These are phyloP conservation scores for Xylaria digitata DNA, from an alignment of 2,329 filamentous ascomycete genomes.

Conservation along the genomic window DNA sequence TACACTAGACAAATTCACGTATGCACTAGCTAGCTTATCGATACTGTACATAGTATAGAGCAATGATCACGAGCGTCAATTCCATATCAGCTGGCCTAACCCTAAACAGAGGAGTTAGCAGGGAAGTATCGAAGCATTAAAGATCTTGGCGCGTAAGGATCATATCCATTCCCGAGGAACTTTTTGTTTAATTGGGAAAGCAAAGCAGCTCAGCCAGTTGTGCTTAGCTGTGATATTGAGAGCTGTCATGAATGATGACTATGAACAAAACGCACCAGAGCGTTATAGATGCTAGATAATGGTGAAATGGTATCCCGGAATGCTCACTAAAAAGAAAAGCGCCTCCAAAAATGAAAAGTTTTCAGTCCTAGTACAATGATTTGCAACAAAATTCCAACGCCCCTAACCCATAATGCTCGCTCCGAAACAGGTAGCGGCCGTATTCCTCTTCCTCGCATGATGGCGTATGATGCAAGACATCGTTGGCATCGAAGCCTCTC, in stretches of 20 bases:
- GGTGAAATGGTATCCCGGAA: conserved; percentile 3
- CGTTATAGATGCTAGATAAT: background rate
- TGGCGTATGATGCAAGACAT: conserved; percentile 35
- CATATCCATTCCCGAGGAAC: background rate
- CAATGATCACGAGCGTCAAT: conserved; percentile 8
- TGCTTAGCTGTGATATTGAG: background rate
- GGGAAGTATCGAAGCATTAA: conserved; percentile 8
- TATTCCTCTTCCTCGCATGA: conserved; percentile 35
- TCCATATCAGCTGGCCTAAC: conserved; percentile 17
- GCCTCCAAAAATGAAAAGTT: background rate
- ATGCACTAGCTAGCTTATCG: conserved; percentile 17
- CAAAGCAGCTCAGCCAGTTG: background rate
- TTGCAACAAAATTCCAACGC: conserved; percentile 36
- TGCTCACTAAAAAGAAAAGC: background rate
- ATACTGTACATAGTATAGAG: conserved; percentile 1
- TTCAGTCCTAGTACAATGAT: conserved; percentile 16
- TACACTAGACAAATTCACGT: too few species aligned
- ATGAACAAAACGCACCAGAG: background rate
- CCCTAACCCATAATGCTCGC: conserved; percentile 35
- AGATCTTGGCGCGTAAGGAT: conserved; percentile 11
- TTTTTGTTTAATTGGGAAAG: conserved; percentile 1
- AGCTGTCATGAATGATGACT: background rate
- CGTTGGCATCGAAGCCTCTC: conserved; percentile 22
- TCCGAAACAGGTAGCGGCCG: conserved; percentile 37
- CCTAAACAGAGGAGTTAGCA: conserved; percentile 8